Evolutionary conservation across 2,329 filamentous ascomycete genomes (phyloP), one percentile per base, ranked within the genome.

Genomic region (Colletotrichum horii): DNA sequence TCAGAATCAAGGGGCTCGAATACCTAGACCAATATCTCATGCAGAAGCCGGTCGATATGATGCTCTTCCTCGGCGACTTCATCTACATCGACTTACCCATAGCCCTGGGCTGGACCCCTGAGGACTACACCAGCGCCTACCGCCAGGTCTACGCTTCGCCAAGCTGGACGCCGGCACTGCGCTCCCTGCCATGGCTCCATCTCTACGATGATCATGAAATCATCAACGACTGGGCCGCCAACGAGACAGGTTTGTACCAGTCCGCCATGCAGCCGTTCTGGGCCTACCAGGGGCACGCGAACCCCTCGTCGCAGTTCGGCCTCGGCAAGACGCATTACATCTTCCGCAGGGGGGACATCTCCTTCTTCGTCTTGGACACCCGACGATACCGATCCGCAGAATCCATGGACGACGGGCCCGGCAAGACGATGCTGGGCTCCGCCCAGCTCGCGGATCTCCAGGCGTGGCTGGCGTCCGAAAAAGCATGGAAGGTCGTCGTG

Each of bases 131-230:
- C n/a, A 70, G 24, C 22, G 72, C 76, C 78, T 94, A 94, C 79
- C 88, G 92, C 38, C 91, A 92, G 77, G 89, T 93, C 24, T 94
- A 94, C 79, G 89, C 91, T 0, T 93, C 91, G 1, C 92, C 92
- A 1, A 92, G 93, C 64, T 94, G 93, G 93, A 75, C 78, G 7
- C 26, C 73, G 3, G 70, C 73, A 8, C 67, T 79, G 14, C 80
- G 85, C 19, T 83, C 88, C 14, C 84, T 94, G 1, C 92, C 93
- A 6, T 94, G 93, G 93, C 89, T 94, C 12, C 93, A 94, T 80
- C 92, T 93, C 8, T 89, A 93, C 24, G 93, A 94, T 78, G 93
- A 94, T 80, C 93, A 94, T 77, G 93, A 94, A 80, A 93, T 94
- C 66, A 88, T 89, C 15, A 94, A 94, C 74, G 93, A 94, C 83